Conservation (phyloP, 2,329 filamentous ascomycete genomes). For the Botrytis aclada region DNA sequence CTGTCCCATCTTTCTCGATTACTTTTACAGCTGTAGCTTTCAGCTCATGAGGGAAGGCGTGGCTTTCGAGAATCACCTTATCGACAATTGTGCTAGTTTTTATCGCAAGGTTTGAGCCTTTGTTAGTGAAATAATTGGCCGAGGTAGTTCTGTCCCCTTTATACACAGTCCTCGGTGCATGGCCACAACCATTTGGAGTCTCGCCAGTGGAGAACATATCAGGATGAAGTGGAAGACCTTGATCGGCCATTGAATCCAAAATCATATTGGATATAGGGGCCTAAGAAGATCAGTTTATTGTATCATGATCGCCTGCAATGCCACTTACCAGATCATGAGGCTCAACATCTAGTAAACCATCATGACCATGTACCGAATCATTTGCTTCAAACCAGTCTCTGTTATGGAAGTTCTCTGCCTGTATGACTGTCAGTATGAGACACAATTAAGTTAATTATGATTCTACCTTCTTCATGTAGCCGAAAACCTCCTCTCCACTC, state of each 20-base stretch:
- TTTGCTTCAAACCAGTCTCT: conserved; percentile 56
- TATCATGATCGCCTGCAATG: background rate
- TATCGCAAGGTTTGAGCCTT: conserved; percentile 41
- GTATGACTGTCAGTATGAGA: background rate
- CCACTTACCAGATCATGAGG: conserved; percentile 51
- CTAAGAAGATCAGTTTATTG: conserved; percentile 9
- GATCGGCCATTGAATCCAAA: conserved; percentile 52
- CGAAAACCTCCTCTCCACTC: conserved; percentile 56
- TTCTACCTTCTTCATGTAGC: conserved; percentile 52
- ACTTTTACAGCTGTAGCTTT: conserved; percentile 47
- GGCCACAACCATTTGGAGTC: conserved; percentile 53
- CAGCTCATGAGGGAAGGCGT: conserved; percentile 35
- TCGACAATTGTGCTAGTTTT: conserved; percentile 50
- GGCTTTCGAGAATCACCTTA: conserved; percentile 47
- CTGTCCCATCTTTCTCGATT: conserved; percentile 43
- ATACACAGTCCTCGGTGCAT: conserved; percentile 51
- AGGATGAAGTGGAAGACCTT: conserved; percentile 52
- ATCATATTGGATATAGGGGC: conserved; percentile 54
- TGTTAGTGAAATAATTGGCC: conserved; percentile 50
- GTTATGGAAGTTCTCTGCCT: conserved; percentile 55
- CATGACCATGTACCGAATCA: conserved; percentile 47
- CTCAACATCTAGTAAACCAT: conserved; percentile 53
- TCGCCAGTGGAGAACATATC: conserved; percentile 59
- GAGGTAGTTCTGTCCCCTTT: conserved; percentile 51
- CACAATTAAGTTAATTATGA: background rate